Percentiles rank a stretch among this genome's conserved stretches.
These are phyloP conservation scores for Trichoderma gracile DNA, from an alignment of 2,329 filamentous ascomycete genomes.

Conservation along the genomic window DNA sequence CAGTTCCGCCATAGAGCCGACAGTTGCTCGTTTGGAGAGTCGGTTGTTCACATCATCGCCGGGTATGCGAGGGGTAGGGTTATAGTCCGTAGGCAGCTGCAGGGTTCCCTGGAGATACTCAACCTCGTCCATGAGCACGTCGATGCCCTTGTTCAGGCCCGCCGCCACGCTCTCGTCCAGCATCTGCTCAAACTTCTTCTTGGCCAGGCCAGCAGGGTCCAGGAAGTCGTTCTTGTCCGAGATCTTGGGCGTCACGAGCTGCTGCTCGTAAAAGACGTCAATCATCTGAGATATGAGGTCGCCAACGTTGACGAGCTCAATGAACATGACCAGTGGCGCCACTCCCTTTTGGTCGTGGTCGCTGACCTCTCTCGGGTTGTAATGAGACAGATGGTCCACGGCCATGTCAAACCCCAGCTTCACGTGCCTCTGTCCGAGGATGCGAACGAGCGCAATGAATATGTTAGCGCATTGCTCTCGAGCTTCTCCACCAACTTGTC, in stretches of 20 bases:
- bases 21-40: conserved; percentile 16
- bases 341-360: conserved; percentile 72
- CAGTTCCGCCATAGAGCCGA: conserved; percentile 36
- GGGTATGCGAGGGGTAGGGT: conserved; percentile 55
- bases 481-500: conserved; percentile 77
- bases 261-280: conserved; percentile 97
- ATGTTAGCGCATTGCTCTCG: conserved; percentile 87
- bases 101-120: conserved; percentile 91
- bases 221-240: conserved; percentile 93
- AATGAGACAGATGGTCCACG: conserved; percentile 84
- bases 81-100: conserved; percentile 86
- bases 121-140: conserved; percentile 97
- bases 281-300: conserved; percentile 99
- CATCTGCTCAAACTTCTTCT: conserved; percentile 99
- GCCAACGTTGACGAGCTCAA: conserved; percentile 96
- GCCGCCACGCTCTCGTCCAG: conserved; percentile 95
- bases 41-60: conserved; percentile 7
- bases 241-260: conserved; percentile 78
- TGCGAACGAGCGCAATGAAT: conserved; percentile 80
- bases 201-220: conserved; percentile 85
- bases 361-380: conserved; percentile 82
- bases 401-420: conserved; percentile 93
- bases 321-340: conserved; percentile 88
- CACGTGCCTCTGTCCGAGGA: conserved; percentile 83
- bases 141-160: conserved; percentile 94